Percentiles rank a stretch among this genome's conserved stretches.
These are phyloP conservation scores for Coemansia reversa DNA, from an alignment of 192 early-diverging fungal species.

Conservation along the genomic window DNA sequence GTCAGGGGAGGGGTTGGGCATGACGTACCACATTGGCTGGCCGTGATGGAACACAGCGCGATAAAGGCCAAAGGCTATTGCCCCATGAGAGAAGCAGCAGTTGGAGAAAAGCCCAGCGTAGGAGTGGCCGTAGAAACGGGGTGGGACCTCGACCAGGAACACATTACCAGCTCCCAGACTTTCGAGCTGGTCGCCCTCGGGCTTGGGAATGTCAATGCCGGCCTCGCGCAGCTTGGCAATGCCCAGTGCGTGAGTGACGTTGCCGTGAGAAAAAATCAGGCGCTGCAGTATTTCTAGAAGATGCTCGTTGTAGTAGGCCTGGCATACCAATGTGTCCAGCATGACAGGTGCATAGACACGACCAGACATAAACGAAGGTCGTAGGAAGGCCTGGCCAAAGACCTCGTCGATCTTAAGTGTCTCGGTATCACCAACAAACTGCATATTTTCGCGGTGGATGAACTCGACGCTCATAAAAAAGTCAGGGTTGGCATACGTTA, in stretches of 20 bases:
- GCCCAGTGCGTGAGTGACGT: slow-evolving; percentile 38
- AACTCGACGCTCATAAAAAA: slow-evolving; percentile 74
- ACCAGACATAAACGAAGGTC: slow-evolving; percentile 70
- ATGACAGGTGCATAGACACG: slow-evolving; percentile 70
- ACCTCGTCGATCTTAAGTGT: slow-evolving; percentile 58
- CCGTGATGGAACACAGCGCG: slow-evolving; percentile 55
- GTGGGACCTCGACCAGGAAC: slow-evolving; percentile 56
- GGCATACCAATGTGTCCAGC: slow-evolving; percentile 69
- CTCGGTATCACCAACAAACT: slow-evolving; percentile 69
- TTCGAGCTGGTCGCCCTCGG: slow-evolving; percentile 7
- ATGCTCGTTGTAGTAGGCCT: slow-evolving; percentile 70
- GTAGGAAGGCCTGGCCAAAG: slow-evolving; percentile 62
- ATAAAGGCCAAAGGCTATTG: slow-evolving; percentile 67
- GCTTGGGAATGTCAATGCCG: slow-evolving; percentile 12
- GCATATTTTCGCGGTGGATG: slow-evolving; percentile 71
- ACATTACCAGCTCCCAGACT: slow-evolving; percentile 20
- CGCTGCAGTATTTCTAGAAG: slow-evolving; percentile 60
- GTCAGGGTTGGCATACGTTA: slow-evolving; percentile 41
- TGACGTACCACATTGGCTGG: slow-evolving; percentile 58
- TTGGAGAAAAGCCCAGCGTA: slow-evolving; percentile 56
- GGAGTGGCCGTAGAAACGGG: slow-evolving; percentile 38
- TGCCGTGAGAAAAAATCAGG: slow-evolving; percentile 58
- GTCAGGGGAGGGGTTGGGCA: slow-evolving; percentile 59
- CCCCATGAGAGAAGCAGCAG: slow-evolving; percentile 52
- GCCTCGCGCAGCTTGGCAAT: slow-evolving; percentile 40